Base-by-base conservation (phyloP, 768 basidiomycete species). In the Amanita rubescens region DNA sequence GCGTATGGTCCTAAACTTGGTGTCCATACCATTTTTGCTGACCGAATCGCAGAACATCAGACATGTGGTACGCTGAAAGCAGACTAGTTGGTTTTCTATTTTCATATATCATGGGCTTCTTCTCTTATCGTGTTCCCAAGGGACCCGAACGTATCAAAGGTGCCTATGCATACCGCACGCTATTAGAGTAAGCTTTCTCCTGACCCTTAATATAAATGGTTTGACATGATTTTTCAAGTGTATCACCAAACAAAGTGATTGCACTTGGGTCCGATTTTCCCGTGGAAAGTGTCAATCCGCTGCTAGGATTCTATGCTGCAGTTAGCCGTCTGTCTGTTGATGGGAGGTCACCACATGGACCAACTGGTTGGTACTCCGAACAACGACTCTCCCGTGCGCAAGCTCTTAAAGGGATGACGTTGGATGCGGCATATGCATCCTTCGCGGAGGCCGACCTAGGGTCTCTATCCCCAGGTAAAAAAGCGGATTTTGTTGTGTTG, bases 231-330 rank as follows among this genome's bases (percentile, higher is more conserved):
- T n/a, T n/a, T n/a, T n/a, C 19, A 19, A 53, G 43, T 17, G 34
- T 43, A 25, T 85, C 86, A 10, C 71, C 65, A 5, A 67, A 70
- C n/a, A 67, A 75, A 0, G 65, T 83, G 12, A 75, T 94, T 2
- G 84, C 92, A 0, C 75, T 97, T 1, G 94, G 95, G 2, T 91
- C 92, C 2, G 94, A 97, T 66, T 96, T 97, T 67, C 95, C 95
- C 0, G 84, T 97, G 3, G 94, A 97, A 67, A 79, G 81, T 9
- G 85, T 95, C 50, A 90, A 95, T 62, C 94, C 95, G 0, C 70
- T 97, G 32, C 71, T 87, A 3, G 91, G 90, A 0, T 94, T 96
- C 68, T 92, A 94, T 59, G 93, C 95, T 5, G 91, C 92, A 0
- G 77, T 93, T 2, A 76, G 91, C 1, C 79, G 94, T 12, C 72